Base-by-base conservation (phyloP, 306 rosid genomes). In the Betula pendula region DNA sequence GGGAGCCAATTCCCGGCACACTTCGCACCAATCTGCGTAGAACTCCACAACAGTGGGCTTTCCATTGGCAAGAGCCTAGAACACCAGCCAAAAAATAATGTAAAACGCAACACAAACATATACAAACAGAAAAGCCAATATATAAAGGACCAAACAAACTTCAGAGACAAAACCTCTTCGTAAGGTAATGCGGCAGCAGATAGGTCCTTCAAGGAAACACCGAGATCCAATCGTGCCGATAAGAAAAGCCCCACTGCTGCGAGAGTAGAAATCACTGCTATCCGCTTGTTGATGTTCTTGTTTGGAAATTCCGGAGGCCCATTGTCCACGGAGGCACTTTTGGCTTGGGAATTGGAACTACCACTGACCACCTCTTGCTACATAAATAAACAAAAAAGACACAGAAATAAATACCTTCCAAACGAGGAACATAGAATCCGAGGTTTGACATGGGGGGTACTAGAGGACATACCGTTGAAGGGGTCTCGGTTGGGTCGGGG, bases 11-110 rank as follows among this genome's bases (percentile, higher is more conserved):
- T 96, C 98, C 45, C 91, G 80, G 76, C 99, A 96, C 51, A 96
- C 97, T 88, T 96, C 99, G 79, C 99, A 96, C 99, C 99, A 95
- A 75, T 92, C 99, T 19, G 99, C 99, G 84, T 95, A 95, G 81
- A 95, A 95, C 85, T 95, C 99, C 53, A 96, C 98, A 5, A 96
- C 96, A 52, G 99, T 92, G 25, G 99, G 99, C 78, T 91, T 96
- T 62, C 99, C 99, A 74, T 96, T 96, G 1, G 91, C 82, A 68
- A 96, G 96, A 83, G 98, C 99, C 99, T 95, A 83, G 10, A 76
- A 62, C 45, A 42, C n/a, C 15, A 67, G 7, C 72, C 75, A 72
- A 40, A 75, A 70, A 50, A 19, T 69, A 71, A 68, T 63, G 50
- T 17, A 69, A 43, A 66, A 75, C 66, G 14, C 17, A 72, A 43